Evolutionary conservation across 2,329 filamentous ascomycete species (phyloP).

Genomic region (Boeremia lycopersici): DNA sequence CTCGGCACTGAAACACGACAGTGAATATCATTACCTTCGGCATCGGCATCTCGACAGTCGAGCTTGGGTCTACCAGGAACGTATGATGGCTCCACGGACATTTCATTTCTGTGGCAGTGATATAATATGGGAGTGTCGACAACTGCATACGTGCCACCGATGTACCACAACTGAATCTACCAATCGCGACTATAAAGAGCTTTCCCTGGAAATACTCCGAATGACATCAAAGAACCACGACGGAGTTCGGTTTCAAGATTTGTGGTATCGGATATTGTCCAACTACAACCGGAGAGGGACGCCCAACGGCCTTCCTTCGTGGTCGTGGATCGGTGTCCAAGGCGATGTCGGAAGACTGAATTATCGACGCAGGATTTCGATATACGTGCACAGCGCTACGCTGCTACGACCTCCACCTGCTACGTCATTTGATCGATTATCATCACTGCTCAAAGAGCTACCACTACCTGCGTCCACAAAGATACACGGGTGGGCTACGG

Average conservation of each 20-base stretch:
- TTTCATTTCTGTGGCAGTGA: not conserved
- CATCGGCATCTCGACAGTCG: not conserved
- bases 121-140: not conserved
- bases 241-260: not conserved
- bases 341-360: not conserved
- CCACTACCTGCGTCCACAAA: not conserved
- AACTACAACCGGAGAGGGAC: not conserved
- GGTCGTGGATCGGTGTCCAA: not conserved
- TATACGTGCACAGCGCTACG: not conserved
- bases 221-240: not conserved
- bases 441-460: not conserved
- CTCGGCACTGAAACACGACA: not conserved
- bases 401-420: not conserved
- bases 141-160: not conserved
- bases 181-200: not conserved
- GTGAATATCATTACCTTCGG: not conserved
- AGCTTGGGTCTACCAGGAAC: constrained; percentile 1
- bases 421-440: not conserved
- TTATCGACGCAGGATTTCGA: too few species aligned
- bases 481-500: not conserved
- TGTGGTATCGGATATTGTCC: not conserved
- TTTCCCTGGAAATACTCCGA: not conserved
- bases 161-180: not conserved
- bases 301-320: not conserved
- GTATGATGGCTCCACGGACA: not conserved